Conservation (phyloP, 2,329 filamentous ascomycete species). For the Ceratocystis destructans region DNA sequence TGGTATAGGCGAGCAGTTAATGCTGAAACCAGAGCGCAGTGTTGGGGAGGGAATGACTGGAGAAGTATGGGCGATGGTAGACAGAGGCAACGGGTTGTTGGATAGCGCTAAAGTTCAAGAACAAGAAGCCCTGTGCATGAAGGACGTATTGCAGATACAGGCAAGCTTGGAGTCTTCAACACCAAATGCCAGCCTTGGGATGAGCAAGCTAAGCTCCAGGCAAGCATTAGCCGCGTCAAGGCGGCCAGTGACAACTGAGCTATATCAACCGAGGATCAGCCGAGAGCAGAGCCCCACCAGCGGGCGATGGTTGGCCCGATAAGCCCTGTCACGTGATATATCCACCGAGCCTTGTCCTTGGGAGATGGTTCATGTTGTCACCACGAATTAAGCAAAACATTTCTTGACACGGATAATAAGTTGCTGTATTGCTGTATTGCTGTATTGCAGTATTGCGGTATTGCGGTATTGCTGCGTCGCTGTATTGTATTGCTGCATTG, state of each 20-base stretch:
- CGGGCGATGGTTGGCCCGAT: slow-evolving; percentile 1
- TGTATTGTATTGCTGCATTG: neutral
- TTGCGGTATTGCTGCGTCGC: too few species aligned
- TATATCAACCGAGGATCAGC: slow-evolving; percentile 20
- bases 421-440: too few species aligned
- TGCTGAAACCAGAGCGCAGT: neutral
- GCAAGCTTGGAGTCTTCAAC: slow-evolving; percentile 18
- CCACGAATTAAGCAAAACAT: too few species aligned
- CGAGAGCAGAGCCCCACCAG: slow-evolving; percentile 14
- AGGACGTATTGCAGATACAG: slow-evolving; percentile 6
- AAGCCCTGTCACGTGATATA: neutral
- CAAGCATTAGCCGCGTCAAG: slow-evolving; percentile 20
- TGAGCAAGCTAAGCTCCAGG: slow-evolving; percentile 28
- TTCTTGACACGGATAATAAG: too few species aligned
- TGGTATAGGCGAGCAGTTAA: slow-evolving; percentile 20
- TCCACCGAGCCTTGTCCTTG: neutral
- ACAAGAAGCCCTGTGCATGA: neutral
- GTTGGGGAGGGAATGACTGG: neutral
- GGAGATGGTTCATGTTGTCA: neutral
- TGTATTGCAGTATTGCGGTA: too few species aligned
- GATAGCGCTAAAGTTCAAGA: neutral
- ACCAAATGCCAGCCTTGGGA: slow-evolving; percentile 6
- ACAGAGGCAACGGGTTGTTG: neutral
- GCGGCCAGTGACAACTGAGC: neutral
- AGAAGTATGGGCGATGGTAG: neutral